Evolutionary conservation across 306 rosid genomes (phyloP).

Genomic region (Quillaja saponaria): DNA sequence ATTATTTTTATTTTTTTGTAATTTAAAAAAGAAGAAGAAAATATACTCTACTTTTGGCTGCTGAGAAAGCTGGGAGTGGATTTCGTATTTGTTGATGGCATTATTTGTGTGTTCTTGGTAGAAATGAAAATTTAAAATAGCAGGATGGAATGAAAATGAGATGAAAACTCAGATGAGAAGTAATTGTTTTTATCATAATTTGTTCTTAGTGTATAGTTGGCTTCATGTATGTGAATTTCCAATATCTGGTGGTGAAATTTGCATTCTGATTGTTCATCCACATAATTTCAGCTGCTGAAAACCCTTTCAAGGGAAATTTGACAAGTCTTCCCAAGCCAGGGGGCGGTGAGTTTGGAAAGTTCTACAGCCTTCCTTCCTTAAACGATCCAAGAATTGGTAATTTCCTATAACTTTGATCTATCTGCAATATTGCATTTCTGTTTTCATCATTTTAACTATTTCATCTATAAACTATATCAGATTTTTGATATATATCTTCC

Average conservation of each 20-base stretch:
- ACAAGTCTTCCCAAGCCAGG: constrained; percentile 92
- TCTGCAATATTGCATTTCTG: no score
- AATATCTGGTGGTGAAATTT: neutral
- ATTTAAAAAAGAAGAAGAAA: no score
- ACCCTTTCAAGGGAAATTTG: constrained; percentile 83
- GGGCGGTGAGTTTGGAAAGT: constrained; percentile 94
- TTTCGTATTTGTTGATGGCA: no score
- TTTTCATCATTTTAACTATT: neutral
- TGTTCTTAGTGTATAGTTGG: neutral
- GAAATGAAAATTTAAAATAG: no score
- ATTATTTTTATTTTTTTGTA: neutral
- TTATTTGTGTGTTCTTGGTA: no score
- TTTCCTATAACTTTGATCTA: neutral
- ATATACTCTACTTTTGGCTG: no score
- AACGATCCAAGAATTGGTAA: constrained; percentile 93
- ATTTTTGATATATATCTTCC: neutral
- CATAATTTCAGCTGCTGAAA: constrained; percentile 62
- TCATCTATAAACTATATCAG: neutral
- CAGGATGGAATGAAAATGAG: no score
- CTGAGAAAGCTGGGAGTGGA: no score
- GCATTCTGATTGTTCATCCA: constrained; percentile 14
- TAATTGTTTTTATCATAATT: no score
- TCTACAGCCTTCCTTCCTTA: constrained; percentile 88
- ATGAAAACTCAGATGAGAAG: no score
- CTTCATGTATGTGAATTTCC: neutral